These are phyloP conservation scores for Pyricularia sp. DNA, from an alignment of 2,329 filamentous ascomycete species.

Conservation along the genomic window DNA sequence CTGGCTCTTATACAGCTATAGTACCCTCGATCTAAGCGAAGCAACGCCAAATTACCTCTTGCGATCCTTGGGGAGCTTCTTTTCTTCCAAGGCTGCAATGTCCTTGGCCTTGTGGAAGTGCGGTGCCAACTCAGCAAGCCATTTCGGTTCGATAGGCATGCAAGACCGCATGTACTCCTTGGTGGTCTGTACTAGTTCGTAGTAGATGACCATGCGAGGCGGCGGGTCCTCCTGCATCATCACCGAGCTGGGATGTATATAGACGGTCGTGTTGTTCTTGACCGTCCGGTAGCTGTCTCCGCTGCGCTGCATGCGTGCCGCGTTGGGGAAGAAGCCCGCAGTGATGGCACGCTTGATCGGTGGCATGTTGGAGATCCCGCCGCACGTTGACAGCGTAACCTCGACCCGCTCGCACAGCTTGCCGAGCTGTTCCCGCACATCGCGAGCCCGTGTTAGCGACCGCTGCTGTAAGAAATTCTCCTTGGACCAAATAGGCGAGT, in stretches of 20 bases:
- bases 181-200: conserved; percentile 69
- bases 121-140: conserved; percentile 83
- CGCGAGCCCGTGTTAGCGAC: conserved; percentile 76
- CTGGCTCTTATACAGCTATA: neutral
- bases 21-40: neutral
- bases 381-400: conserved; percentile 60
- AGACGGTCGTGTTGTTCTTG: conserved; percentile 81
- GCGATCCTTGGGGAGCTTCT: conserved; percentile 40
- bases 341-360: conserved; percentile 84
- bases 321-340: conserved; percentile 90
- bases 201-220: conserved; percentile 77
- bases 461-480: conserved; percentile 94
- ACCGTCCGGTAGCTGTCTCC: conserved; percentile 87
- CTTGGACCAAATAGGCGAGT: conserved; percentile 74
- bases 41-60: neutral
- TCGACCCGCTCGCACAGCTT: conserved; percentile 93
- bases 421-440: conserved; percentile 84
- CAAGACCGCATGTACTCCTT: conserved; percentile 91
- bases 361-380: conserved; percentile 54
- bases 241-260: conserved; percentile 82
- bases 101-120: conserved; percentile 94
- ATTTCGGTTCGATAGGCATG: conserved; percentile 74
- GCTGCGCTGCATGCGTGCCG: conserved; percentile 70
- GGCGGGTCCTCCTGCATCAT: conserved; percentile 70
- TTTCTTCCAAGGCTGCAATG: conserved; percentile 71